Percentiles rank a stretch among this genome's conserved stretches.
Conservation (phyloP, 1,284 basidiomycete species). For the Somion occarium region DNA sequence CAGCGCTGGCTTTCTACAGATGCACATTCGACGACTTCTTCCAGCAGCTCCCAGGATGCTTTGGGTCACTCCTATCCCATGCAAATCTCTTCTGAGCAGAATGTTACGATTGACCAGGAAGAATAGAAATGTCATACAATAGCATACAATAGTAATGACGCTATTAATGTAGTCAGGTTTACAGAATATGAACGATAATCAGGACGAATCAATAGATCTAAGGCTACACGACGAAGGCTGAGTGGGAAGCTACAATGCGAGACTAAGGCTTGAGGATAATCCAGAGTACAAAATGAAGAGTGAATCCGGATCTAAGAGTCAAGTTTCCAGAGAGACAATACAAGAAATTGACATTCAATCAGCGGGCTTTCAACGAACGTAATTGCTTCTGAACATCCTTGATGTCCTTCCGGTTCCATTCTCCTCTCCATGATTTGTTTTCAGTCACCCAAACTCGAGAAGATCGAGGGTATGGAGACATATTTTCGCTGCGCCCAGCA, state of each 20-base stretch:
- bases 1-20: background rate
- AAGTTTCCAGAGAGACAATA: too few species aligned
- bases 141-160: too few species aligned
- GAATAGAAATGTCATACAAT: background rate
- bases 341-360: too few species aligned
- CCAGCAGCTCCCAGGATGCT: background rate
- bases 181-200: too few species aligned
- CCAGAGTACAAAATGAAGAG: too few species aligned
- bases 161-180: too few species aligned
- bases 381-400: conserved; percentile 27
- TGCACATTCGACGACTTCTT: background rate
- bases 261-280: too few species aligned
- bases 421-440: conserved; percentile 22
- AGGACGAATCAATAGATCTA: too few species aligned
- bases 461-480: conserved; percentile 1
- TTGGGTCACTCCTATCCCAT: background rate
- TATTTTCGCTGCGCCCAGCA: background rate
- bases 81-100: background rate
- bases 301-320: too few species aligned
- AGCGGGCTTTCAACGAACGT: conserved; percentile 19
- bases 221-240: too few species aligned
- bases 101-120: background rate
- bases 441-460: conserved; percentile 25
- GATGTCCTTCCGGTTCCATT: conserved; percentile 30
- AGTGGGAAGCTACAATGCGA: too few species aligned